These are phyloP conservation scores for Brettanomyces anomalus DNA, from an alignment of 805 yeast genomes.

Conservation along the genomic window DNA sequence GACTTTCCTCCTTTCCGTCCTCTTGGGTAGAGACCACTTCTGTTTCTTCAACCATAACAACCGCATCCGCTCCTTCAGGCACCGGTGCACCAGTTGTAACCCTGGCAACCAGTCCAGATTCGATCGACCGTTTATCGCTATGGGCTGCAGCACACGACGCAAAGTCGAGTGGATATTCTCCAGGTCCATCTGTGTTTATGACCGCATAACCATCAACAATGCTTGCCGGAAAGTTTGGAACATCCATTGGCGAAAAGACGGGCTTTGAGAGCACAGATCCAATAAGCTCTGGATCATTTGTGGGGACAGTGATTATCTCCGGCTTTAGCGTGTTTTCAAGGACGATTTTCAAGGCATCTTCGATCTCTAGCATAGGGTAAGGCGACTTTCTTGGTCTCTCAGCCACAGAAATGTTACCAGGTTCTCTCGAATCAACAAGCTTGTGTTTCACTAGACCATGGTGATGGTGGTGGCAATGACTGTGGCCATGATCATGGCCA, in stretches of 20 bases:
- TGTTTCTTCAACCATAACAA: conserved; percentile 48
- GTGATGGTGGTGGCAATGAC: conserved; percentile 13
- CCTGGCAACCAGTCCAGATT: conserved; percentile 31
- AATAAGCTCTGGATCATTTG: conserved; percentile 19
- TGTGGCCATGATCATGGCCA: conserved; percentile 11
- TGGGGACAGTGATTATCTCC: conserved; percentile 13
- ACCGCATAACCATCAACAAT: conserved; percentile 53
- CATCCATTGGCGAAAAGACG: conserved; percentile 28
- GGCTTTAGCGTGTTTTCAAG: conserved; percentile 26
- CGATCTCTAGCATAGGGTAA: conserved; percentile 36
- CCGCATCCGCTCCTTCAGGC: conserved; percentile 45
- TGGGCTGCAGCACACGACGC: conserved; percentile 34
- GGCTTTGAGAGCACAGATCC: conserved; percentile 37
- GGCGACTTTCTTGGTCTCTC: conserved; percentile 39
- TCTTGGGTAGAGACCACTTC: conserved; percentile 24
- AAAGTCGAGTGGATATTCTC: conserved; percentile 30
- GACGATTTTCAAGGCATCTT: conserved; percentile 30
- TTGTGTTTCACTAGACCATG: conserved; percentile 31
- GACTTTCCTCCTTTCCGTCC: conserved; percentile 34
- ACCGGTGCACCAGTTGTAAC: conserved; percentile 51
- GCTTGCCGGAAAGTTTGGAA: conserved; percentile 44
- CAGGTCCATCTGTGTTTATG: conserved; percentile 35
- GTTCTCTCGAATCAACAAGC: conserved; percentile 23
- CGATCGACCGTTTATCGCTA: conserved; percentile 7
- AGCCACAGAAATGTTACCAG: conserved; percentile 22